phyloP scores from a whole-genome alignment of 108 stramenopile species.

The Nitzschia palea region DNA sequence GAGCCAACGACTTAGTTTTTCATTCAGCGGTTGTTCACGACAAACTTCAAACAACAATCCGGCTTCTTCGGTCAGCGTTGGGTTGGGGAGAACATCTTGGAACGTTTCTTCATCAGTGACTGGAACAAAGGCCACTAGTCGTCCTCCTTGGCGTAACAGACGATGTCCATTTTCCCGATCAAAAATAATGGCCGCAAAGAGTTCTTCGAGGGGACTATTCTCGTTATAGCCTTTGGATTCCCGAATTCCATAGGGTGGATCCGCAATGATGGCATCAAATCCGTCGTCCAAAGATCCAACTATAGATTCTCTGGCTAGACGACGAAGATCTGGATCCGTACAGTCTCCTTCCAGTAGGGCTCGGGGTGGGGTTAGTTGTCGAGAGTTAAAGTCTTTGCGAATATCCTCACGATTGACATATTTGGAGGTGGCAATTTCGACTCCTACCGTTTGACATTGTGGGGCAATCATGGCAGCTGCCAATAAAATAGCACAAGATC shows the following conservation, averaged over 20 bases:
- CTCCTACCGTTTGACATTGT: constrained; percentile 58
- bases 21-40: constrained; percentile 64
- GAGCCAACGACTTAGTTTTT: constrained; percentile 71
- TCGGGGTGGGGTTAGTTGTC: constrained; percentile 54
- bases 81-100: constrained; percentile 42
- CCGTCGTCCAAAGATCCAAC: constrained; percentile 12
- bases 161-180: constrained; percentile 49
- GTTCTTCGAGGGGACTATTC: constrained; percentile 46
- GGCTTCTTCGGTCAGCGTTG: constrained; percentile 31
- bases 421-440: constrained; percentile 78
- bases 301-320: constrained; percentile 38
- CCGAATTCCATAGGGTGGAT: constrained; percentile 81
- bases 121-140: constrained; percentile 69
- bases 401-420: constrained; percentile 73
- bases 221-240: constrained; percentile 44
- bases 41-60: constrained; percentile 50
- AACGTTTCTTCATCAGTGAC: constrained; percentile 41
- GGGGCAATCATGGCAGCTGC: constrained; percentile 79
- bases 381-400: constrained; percentile 59
- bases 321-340: constrained; percentile 42
- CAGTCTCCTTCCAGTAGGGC: constrained; percentile 71
- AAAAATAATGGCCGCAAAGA: constrained; percentile 51
- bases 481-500: constrained; percentile 74
- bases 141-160: constrained; percentile 55
- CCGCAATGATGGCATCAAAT: constrained; percentile 80